Percentiles rank a stretch among this genome's conserved stretches.
phyloP scores from a whole-genome alignment of 2,329 filamentous ascomycete genomes.

The Colletotrichum sp. region DNA sequence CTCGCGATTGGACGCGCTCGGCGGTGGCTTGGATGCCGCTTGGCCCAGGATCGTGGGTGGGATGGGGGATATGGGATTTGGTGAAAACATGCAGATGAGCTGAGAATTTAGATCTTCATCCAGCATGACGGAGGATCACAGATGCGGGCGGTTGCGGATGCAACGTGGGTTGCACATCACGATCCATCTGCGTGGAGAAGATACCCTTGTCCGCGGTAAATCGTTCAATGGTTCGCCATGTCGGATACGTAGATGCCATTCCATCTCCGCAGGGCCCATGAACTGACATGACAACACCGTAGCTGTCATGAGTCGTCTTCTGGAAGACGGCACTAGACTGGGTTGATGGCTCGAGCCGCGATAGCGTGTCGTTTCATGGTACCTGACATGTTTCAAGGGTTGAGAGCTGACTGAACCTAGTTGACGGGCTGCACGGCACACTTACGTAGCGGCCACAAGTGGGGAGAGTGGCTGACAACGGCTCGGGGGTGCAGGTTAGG shows the following conservation, averaged over 20 bases:
- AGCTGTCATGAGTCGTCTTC: background rate
- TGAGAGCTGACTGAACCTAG: background rate
- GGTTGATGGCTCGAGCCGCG: background rate
- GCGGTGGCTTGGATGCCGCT: constrained; percentile 1
- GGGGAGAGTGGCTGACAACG: background rate
- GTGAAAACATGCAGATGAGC: background rate
- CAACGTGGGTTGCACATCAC: background rate
- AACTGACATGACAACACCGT: background rate
- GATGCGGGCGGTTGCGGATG: background rate
- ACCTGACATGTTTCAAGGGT: constrained; percentile 20
- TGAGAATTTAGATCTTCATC: background rate
- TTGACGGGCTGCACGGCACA: background rate
- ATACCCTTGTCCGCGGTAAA: background rate
- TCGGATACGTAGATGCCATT: background rate
- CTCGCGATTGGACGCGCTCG: constrained; percentile 11
- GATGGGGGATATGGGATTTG: background rate
- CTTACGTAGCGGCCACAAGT: background rate
- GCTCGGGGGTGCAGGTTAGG: background rate
- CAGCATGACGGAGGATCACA: background rate
- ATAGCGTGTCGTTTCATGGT: constrained; percentile 4
- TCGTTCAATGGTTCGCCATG: background rate
- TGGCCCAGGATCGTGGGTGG: background rate
- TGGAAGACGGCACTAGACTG: background rate
- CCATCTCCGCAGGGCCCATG: background rate
- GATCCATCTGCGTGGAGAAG: background rate